These are phyloP conservation scores for Bertia moriformis DNA, from an alignment of 2,329 filamentous ascomycete species.

Conservation along the genomic window DNA sequence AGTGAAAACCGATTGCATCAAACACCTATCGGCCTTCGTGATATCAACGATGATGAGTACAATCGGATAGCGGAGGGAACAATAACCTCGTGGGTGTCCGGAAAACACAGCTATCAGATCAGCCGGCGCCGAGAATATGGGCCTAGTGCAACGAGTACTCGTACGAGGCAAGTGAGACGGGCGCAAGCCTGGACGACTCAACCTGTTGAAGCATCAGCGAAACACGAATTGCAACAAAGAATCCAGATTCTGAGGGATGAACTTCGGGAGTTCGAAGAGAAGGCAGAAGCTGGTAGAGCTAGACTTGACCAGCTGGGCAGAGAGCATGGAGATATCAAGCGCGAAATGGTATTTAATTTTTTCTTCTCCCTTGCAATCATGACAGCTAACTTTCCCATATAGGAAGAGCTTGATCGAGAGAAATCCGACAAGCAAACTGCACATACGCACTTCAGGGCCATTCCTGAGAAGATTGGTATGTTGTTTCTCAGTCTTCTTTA, in stretches of 20 bases:
- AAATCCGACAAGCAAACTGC: constrained; percentile 57
- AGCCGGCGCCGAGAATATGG: constrained; percentile 70
- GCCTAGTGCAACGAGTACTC: constrained; percentile 54
- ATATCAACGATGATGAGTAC: constrained; percentile 55
- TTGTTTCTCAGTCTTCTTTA: background rate
- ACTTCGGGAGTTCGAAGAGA: constrained; percentile 16
- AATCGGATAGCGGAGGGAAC: constrained; percentile 35
- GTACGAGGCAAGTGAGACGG: constrained; percentile 40
- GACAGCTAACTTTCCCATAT: constrained; percentile 8
- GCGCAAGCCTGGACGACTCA: constrained; percentile 66
- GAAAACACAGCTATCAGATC: constrained; percentile 47
- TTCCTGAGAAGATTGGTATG: constrained; percentile 61
- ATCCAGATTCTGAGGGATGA: constrained; percentile 17
- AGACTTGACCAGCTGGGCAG: constrained; percentile 22
- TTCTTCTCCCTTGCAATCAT: no score
- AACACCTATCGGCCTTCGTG: constrained; percentile 47
- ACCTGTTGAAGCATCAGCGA: constrained; percentile 54
- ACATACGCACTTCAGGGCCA: constrained; percentile 44
- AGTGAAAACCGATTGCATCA: constrained; percentile 54
- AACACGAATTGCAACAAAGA: constrained; percentile 33
- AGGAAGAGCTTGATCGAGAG: constrained; percentile 38
- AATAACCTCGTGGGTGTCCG: constrained; percentile 58
- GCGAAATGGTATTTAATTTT: constrained; percentile 16
- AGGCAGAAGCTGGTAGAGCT: constrained; percentile 11
- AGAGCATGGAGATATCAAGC: constrained; percentile 2